Conservation (phyloP, 2,329 filamentous ascomycete genomes). For the Aspergillus sergii region DNA sequence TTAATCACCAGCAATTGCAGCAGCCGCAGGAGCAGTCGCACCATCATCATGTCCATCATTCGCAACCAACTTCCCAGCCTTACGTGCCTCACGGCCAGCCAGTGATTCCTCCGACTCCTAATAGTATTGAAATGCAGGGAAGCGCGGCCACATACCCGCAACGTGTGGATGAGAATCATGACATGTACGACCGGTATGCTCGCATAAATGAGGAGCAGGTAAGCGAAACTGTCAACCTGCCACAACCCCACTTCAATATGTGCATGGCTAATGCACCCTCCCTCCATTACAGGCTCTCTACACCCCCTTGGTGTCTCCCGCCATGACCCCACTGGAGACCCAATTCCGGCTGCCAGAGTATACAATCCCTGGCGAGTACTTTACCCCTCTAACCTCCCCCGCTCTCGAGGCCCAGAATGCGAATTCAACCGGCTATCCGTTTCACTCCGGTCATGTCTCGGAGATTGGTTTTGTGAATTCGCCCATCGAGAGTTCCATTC, state of each 20-base stretch:
- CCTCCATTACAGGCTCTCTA: conserved; percentile 45
- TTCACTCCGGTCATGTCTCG: conserved; percentile 37
- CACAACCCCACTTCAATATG: conserved; percentile 1
- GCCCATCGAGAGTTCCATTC: conserved; percentile 42
- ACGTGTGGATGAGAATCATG: conserved; percentile 42
- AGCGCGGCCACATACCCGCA: conserved; percentile 44
- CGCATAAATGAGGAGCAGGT: conserved; percentile 49
- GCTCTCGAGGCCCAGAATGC: conserved; percentile 52
- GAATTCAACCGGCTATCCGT: conserved; percentile 38
- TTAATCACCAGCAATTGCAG: conserved; percentile 26
- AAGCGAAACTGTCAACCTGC: conserved; percentile 12
- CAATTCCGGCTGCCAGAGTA: conserved; percentile 52
- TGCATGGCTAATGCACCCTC: conserved; percentile 21
- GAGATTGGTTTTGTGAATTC: conserved; percentile 47
- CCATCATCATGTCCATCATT: conserved; percentile 23
- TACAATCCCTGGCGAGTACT: conserved; percentile 51
- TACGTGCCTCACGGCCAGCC: conserved; percentile 35
- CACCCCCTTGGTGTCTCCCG: conserved; percentile 53
- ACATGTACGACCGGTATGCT: conserved; percentile 49
- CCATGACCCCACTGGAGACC: conserved; percentile 53
- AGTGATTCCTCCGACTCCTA: conserved; percentile 51
- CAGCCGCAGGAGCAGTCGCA: conserved; percentile 34
- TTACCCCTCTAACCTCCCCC: conserved; percentile 54
- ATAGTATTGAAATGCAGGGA: conserved; percentile 52
- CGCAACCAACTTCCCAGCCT: conserved; percentile 25